These are phyloP conservation scores for Vachellia pachyceras DNA, from an alignment of 306 rosid genomes.

Conservation along the genomic window DNA sequence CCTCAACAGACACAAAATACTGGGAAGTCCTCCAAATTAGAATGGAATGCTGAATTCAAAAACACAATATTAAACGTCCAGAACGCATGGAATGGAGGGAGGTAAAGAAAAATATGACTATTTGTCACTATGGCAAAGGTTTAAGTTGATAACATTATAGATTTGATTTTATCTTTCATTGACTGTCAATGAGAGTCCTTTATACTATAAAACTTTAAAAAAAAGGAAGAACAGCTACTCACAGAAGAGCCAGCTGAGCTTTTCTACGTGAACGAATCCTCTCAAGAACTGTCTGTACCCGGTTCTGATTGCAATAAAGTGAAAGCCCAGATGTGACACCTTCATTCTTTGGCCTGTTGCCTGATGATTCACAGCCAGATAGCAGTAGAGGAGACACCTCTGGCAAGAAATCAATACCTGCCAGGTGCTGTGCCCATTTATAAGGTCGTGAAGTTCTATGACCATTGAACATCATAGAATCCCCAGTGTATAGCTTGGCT, in stretches of 20 bases:
- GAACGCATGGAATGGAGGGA: constrained; percentile 15
- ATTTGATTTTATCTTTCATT: constrained; percentile 40
- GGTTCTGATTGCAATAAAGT: constrained; percentile 83
- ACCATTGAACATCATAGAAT: constrained; percentile 57
- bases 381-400: constrained; percentile 79
- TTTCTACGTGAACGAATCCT: constrained; percentile 85
- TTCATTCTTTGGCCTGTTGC: constrained; percentile 57
- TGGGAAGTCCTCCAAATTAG: constrained; percentile 32
- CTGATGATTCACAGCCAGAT: constrained; percentile 50
- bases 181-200: no score
- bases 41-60: constrained; percentile 20
- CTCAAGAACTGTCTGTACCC: constrained; percentile 76
- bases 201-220: constrained; percentile 51
- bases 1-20: constrained; percentile 46
- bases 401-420: constrained; percentile 95
- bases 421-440: constrained; percentile 97
- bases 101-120: constrained; percentile 22
- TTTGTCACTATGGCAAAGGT: constrained; percentile 33
- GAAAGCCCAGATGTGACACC: constrained; percentile 76
- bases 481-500: constrained; percentile 78
- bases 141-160: constrained; percentile 45
- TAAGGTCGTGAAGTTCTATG: constrained; percentile 87
- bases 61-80: constrained; percentile 30
- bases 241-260: constrained; percentile 95
- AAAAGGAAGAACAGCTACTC: constrained; percentile 63